Evolutionary conservation across 176 grass and related monocot species (phyloP), one percentile per base, ranked within the genome.

Genomic region (Lolium multiflorum): DNA sequence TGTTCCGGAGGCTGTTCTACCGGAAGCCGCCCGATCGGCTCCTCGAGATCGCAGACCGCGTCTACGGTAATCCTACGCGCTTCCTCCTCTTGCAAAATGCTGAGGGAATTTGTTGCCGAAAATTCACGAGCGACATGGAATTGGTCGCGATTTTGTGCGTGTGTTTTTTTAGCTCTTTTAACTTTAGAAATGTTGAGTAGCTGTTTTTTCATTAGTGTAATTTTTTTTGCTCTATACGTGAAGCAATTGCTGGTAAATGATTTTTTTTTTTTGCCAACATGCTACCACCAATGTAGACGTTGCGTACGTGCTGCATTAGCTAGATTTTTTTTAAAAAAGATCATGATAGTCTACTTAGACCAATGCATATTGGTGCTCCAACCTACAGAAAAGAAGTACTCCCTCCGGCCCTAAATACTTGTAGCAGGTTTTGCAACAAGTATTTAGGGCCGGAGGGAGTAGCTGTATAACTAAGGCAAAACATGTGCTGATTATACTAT

Each of bases 1-100:
- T 98, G 75, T 98, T 98, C 83, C 92, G 96, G 88, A 98, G 93
- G 96, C 84, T 98, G 49, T 98, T 96, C 84, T 94, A 94, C 71
- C 76, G 92, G 64, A 96, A 98, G 87, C 93, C 93, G 74, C 96
- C 94, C 7, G 96, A 98, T 93, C 93, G 91, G 74, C 96, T 98
- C 84, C 93, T 98, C 18, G 96, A 98, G 82, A 98, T 98, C 71
- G 88, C 93, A 16, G 96, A 96, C 62, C 85, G 93, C 83, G 94
- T 98, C 84, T 96, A 98, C 81, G 94, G 96, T 98, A 95, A 73
- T 31, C 65, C 20, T 38, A 15, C 54, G 35, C 50, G 58, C 71
- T 4, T 65, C 61, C 1, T 26, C 4, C 52, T 66, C 64, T 44
- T 25, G 50, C 28, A 7, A 84, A 74, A 79, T 80, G 22, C 10